phyloP scores from a whole-genome alignment of 2,329 filamentous ascomycete species.

The Sclerotinia sclerotiorum region DNA sequence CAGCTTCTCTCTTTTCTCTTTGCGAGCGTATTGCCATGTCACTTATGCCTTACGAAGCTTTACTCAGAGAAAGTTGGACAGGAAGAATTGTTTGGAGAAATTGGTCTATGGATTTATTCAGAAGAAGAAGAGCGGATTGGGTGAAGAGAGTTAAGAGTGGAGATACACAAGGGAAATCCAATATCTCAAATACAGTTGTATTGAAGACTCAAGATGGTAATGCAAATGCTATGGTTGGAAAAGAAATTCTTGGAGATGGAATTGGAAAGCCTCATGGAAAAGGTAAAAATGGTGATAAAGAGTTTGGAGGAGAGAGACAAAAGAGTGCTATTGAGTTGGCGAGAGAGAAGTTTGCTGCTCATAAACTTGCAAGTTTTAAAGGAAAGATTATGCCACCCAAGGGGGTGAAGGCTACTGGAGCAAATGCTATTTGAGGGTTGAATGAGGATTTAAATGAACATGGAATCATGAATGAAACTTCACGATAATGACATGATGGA shows the following conservation, averaged over 20 bases:
- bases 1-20: slow-evolving; percentile 56
- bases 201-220: slow-evolving; percentile 20
- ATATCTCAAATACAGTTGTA: background rate
- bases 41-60: slow-evolving; percentile 57
- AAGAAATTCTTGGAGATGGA: slow-evolving; percentile 7
- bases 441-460: background rate
- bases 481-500: slow-evolving; percentile 11
- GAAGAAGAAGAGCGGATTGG: slow-evolving; percentile 63
- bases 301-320: slow-evolving; percentile 23
- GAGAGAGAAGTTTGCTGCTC: slow-evolving; percentile 38
- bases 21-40: slow-evolving; percentile 67
- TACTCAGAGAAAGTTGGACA: slow-evolving; percentile 61
- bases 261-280: slow-evolving; percentile 18
- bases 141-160: slow-evolving; percentile 49
- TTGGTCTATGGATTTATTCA: slow-evolving; percentile 73
- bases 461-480: slow-evolving; percentile 10
- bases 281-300: slow-evolving; percentile 24
- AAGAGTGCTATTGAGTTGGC: slow-evolving; percentile 39
- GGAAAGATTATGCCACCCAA: slow-evolving; percentile 22
- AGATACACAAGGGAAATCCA: slow-evolving; percentile 3
- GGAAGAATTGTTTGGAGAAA: slow-evolving; percentile 71
- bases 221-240: slow-evolving; percentile 12
- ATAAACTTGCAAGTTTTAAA: slow-evolving; percentile 29
- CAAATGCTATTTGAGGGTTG: slow-evolving; percentile 21
- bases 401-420: slow-evolving; percentile 24